Base-by-base conservation (phyloP, 2,329 filamentous ascomycete species). In the Alternaria sp. region DNA sequence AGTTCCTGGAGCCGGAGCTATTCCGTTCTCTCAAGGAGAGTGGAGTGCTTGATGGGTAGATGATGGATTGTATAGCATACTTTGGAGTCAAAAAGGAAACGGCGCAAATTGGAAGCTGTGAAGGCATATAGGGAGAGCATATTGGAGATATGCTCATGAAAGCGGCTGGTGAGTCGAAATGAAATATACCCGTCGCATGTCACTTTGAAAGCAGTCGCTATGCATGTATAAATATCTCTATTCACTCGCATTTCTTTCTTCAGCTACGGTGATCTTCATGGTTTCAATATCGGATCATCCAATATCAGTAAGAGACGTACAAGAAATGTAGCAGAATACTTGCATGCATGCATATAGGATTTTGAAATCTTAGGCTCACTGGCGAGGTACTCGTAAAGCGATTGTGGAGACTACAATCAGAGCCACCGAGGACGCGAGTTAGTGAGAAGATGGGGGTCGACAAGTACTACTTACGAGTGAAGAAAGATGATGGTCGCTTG, bases 1-100 rank as follows among this genome's bases (percentile, higher is more conserved):
- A 96, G 76, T 99, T 98, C 81, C 82, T 99, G 66, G 95, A 99
- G 82, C 92, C 93, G 1, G 95, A 98, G 78, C 88, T 98, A 63
- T 96, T 96, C 82, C 89, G 90, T 78, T 92, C 88, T 68, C 81
- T 98, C 74, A 91, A 93, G 81, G 93, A 96, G 80, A 95, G 91
- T 70, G 94, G 94, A 3, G 89, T 96, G 68, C 81, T 98, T 65
- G 93, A 93, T 72, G 86, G 85, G 3, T 72, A 66, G 44, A 52
- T 12, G 24, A 43, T 36, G 30, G 32, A 20, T 54, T 66, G 57
- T 64, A 57, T 47, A 43, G 59, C 65, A 61, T 51, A 54, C 49
- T 57, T 57, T 61, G 63, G 63, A 53, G 58, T 62, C 46, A 38
- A 49, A 63, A 54, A 54, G 60, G 54, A 42, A 43, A 26, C 42